A percentile compares a stretch with the other conserved stretches of the same genome.
Conservation (phyloP, 2,329 filamentous ascomycete genomes). For the Drechslera avenae region DNA sequence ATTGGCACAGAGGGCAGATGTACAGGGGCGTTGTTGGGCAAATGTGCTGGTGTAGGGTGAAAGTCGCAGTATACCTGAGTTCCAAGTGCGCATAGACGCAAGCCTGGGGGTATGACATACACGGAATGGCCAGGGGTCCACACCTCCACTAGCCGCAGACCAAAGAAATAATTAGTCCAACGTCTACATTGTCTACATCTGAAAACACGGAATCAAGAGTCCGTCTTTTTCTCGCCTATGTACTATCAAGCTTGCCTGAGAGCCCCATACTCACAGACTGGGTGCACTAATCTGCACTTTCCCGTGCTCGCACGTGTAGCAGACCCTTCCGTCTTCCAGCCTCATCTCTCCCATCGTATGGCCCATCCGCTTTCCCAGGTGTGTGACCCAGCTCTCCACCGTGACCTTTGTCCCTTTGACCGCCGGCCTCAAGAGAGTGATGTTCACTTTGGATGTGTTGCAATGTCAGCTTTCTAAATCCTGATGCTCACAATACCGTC, state of each 20-base stretch:
- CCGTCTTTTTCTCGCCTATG: not conserved
- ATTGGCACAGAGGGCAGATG: conserved; percentile 35
- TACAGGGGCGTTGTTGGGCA: conserved; percentile 2
- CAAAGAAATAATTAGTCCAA: not conserved
- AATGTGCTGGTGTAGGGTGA: conserved; percentile 13
- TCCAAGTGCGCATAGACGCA: conserved; percentile 1
- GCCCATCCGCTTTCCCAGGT: conserved; percentile 51
- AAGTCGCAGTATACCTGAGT: not conserved
- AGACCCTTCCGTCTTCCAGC: conserved; percentile 46
- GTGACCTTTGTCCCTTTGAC: conserved; percentile 48
- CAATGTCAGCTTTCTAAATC: not conserved
- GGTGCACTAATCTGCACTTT: conserved; percentile 38
- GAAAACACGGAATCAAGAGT: no score
- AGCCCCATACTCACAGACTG: conserved; percentile 21
- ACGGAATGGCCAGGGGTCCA: not conserved
- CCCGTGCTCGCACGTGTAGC: conserved; percentile 48
- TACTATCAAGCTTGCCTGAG: not conserved
- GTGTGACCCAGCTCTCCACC: conserved; percentile 53
- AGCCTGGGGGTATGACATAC: not conserved
- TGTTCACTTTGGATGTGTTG: conserved; percentile 43
- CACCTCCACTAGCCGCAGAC: not conserved
- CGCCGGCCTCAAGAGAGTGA: conserved; percentile 53
- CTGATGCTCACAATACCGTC: not conserved
- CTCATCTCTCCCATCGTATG: conserved; percentile 50
- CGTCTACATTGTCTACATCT: not conserved